phyloP scores from a whole-genome alignment of 2,329 filamentous ascomycete species.

The Cordyceps farinosa region DNA sequence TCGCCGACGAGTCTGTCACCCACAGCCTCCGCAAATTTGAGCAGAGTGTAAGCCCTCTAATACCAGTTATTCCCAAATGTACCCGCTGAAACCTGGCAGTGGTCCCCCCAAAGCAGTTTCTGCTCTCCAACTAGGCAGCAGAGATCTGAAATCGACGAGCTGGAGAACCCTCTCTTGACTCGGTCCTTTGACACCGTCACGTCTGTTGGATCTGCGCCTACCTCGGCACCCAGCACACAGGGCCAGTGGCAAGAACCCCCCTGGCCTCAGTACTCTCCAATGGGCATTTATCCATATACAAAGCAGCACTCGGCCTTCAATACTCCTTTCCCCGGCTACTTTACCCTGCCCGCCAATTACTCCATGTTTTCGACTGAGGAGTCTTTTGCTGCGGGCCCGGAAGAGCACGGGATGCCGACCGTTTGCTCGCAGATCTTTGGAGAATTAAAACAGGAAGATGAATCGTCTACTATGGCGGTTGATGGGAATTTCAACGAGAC shows the following conservation, averaged over 20 bases:
- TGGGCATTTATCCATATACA: constrained; percentile 1
- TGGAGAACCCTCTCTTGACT: constrained; percentile 12
- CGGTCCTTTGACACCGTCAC: constrained; percentile 12
- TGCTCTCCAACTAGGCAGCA: constrained; percentile 5
- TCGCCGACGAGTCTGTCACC: constrained; percentile 11
- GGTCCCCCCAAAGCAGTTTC: constrained; percentile 14
- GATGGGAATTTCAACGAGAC: not conserved
- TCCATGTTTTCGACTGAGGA: constrained; percentile 9
- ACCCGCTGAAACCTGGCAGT: not conserved
- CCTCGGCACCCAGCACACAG: not conserved
- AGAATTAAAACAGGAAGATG: not conserved
- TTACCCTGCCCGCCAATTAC: constrained; percentile 1
- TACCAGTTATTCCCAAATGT: too few species aligned
- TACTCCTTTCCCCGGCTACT: not conserved
- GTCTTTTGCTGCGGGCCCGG: not conserved
- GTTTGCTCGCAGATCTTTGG: not conserved
- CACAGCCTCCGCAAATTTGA: constrained; percentile 5
- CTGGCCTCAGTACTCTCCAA: constrained; percentile 1
- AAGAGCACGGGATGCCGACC: not conserved
- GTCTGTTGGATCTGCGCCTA: constrained; percentile 1
- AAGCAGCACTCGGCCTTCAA: not conserved
- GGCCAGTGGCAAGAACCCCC: not conserved
- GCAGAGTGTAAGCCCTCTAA: constrained; percentile 8
- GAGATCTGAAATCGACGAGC: constrained; percentile 7
- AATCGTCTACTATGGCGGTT: not conserved